Evolutionary conservation across 306 rosid genomes (phyloP).

Genomic region (Lathyrus sativus): DNA sequence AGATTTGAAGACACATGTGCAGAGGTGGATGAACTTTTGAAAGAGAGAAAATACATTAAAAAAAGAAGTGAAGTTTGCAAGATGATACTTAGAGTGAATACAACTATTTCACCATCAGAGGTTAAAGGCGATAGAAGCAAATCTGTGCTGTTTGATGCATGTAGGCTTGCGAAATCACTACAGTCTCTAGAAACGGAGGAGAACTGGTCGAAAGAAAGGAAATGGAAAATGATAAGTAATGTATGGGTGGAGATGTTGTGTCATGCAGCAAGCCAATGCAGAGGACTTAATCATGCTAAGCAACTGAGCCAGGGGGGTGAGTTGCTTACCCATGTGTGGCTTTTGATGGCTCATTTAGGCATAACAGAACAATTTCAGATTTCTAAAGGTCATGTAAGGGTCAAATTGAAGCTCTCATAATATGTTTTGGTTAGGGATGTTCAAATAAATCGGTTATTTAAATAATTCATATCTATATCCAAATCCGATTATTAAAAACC

Average conservation of each 20-base stretch:
- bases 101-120: slow-evolving; percentile 35
- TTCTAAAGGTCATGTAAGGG: slow-evolving; percentile 39
- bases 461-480: too few relatives aligned
- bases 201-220: slow-evolving; percentile 20
- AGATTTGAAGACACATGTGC: slow-evolving; percentile 45
- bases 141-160: slow-evolving; percentile 39
- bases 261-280: slow-evolving; percentile 26
- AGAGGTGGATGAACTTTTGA: slow-evolving; percentile 32
- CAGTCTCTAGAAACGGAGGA: neutral
- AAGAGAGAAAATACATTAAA: slow-evolving; percentile 24
- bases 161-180: slow-evolving; percentile 40
- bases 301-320: slow-evolving; percentile 10
- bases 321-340: slow-evolving; percentile 43
- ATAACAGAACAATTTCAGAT: slow-evolving; percentile 45
- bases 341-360: slow-evolving; percentile 46
- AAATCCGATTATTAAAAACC: too few relatives aligned
- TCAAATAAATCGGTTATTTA: too few relatives aligned
- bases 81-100: slow-evolving; percentile 28
- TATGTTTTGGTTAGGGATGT: neutral
- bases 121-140: slow-evolving; percentile 35
- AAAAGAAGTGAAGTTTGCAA: neutral
- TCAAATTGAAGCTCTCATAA: slow-evolving; percentile 22
- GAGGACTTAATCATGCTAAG: slow-evolving; percentile 19
- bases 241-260: slow-evolving; percentile 29
- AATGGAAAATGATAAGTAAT: slow-evolving; percentile 26